phyloP scores from a whole-genome alignment of 768 basidiomycete genomes.

The Artomyces pyxidatus region DNA sequence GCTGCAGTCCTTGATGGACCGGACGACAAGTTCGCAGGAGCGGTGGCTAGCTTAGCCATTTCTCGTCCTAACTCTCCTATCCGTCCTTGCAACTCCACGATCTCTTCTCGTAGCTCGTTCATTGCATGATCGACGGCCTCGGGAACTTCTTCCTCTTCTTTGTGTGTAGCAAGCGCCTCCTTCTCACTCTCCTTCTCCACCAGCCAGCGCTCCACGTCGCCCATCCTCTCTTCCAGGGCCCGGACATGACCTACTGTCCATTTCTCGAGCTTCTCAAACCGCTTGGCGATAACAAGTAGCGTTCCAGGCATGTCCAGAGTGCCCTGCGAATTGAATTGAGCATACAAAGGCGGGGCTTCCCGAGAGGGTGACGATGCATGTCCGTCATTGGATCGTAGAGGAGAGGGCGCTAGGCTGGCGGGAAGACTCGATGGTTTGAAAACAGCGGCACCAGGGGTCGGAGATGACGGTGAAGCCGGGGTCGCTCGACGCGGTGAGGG shows the following conservation, averaged over 20 bases:
- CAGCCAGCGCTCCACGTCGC: conserved; percentile 84
- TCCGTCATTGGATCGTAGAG: conserved; percentile 44
- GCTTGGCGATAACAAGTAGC: conserved; percentile 62
- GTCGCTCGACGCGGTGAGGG: conserved; percentile 40
- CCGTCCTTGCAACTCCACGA: conserved; percentile 66
- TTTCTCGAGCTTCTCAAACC: conserved; percentile 84
- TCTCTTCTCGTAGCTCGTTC: conserved; percentile 52
- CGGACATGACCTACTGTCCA: conserved; percentile 88
- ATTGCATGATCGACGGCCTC: conserved; percentile 34
- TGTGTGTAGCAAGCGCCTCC: conserved; percentile 21
- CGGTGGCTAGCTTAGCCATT: conserved; percentile 64
- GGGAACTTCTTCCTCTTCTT: conserved; percentile 11
- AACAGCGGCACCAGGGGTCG: conserved; percentile 50
- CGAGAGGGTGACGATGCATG: conserved; percentile 39
- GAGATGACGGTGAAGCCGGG: conserved; percentile 51
- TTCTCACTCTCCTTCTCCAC: conserved; percentile 77
- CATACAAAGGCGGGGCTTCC: conserved; percentile 65
- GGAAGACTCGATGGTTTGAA: conserved; percentile 33
- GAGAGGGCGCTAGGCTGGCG: conserved; percentile 57
- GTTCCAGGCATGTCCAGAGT: conserved; percentile 70
- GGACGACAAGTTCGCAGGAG: conserved; percentile 44
- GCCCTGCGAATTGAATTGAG: conserved; percentile 65
- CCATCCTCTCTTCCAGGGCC: conserved; percentile 86
- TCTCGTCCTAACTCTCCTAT: conserved; percentile 70
- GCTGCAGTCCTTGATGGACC: conserved; percentile 42